Base-by-base conservation (phyloP, 305 asterid genomes). In the Fraxinus greggii region DNA sequence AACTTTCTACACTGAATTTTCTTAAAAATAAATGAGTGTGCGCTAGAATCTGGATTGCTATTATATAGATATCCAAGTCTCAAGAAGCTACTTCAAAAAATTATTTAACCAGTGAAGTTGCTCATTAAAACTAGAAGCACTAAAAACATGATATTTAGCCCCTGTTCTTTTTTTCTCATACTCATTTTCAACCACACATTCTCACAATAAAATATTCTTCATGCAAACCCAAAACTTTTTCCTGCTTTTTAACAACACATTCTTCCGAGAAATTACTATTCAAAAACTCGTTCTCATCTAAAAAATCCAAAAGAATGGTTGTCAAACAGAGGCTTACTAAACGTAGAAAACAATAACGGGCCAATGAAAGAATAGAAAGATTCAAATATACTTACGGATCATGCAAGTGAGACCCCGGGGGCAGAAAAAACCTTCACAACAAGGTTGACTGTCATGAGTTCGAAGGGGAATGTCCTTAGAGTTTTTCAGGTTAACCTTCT, bases 331-430 rank as follows among this genome's bases (percentile, higher is more conserved):
- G 21, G 59, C 59, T 15, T 48, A 23, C 6, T 24, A 63, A 24
- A 72, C 26, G 29, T 36, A 78, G 45, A 82, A 79, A 28, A 29
- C 13, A 78, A 82, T 40, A 67, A 33, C 15, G 12, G 45, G 33
- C 78, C 51, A 72, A 77, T 8, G 15, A 40, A 80, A 51, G 35
- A 56, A 72, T 7, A 59, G 78, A 80, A 54, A 51, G 59, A n/a
- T 12, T 51, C 69, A 40, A 21, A 75, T 76, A 48, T 65, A 84
- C 99, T 96, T 86, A 96, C 99, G 98, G 76, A 96, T 96, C 99
- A 96, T 96, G 97, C 98, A 96, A 82, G 99, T 96, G 89, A 96
- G 94, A 82, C 98, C 99, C 72, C 92, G 85, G 26, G 98, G 99
- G 87, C 98, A 94, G 90, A 93, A 94, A 85, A 96, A 96, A 3